phyloP scores from a whole-genome alignment of 177 flowering plant species.

The Telopea speciosissima region DNA sequence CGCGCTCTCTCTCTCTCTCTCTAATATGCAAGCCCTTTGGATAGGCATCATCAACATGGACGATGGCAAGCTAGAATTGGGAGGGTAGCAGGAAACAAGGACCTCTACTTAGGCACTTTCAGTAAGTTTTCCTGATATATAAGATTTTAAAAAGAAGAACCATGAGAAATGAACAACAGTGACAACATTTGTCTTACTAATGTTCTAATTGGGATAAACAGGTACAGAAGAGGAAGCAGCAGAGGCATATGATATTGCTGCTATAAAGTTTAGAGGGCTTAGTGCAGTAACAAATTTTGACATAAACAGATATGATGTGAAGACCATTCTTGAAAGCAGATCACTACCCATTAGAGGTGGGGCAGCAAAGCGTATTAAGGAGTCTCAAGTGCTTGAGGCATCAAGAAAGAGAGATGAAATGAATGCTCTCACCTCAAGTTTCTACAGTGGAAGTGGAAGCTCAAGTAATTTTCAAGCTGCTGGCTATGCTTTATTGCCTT shows the following conservation, averaged over 20 bases:
- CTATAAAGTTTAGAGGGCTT: conserved; percentile 85
- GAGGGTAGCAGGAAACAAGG: conserved; percentile 95
- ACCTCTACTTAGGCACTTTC: conserved; percentile 93
- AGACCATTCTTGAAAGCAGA: conserved; percentile 79
- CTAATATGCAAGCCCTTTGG: conserved; percentile 5
- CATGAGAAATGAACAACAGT: background rate
- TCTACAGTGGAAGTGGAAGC: conserved; percentile 35
- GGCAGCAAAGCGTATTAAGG: conserved; percentile 62
- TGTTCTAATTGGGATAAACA: conserved; percentile 6
- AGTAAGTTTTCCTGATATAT: conserved; percentile 44
- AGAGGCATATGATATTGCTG: conserved; percentile 94
- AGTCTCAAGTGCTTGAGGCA: conserved; percentile 61
- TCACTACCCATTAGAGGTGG: conserved; percentile 79
- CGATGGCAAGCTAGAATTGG: conserved; percentile 99
- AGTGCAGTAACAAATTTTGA: conserved; percentile 94
- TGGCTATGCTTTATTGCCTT: conserved; percentile 40
- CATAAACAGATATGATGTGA: conserved; percentile 80
- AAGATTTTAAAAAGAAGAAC: background rate
- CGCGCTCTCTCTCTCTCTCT: conserved; percentile 10
- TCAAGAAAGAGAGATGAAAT: conserved; percentile 59
- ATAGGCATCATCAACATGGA: conserved; percentile 96
- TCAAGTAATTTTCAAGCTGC: conserved; percentile 24
- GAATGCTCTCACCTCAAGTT: conserved; percentile 40
- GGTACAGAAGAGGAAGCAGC: conserved; percentile 98
- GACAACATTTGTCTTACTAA: background rate